phyloP scores from a whole-genome alignment of 371 early-diverging fungal genomes.

The Basidiobolus heterosporus region DNA sequence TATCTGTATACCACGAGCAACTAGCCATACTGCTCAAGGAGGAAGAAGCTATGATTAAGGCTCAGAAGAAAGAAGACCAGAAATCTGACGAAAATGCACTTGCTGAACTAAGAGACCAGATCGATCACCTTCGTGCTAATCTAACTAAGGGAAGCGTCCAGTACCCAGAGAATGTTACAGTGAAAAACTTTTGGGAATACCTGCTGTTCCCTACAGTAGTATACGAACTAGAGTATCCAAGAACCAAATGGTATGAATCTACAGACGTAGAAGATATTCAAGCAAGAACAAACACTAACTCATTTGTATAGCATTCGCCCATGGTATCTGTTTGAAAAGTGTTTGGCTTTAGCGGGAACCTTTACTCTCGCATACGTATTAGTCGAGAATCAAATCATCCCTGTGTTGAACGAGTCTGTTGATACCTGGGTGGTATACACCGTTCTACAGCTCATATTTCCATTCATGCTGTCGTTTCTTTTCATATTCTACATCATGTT shows the following conservation, averaged over 20 bases:
- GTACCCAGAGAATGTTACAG: slow-evolving; percentile 70
- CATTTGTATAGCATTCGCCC: slow-evolving; percentile 50
- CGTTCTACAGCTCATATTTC: slow-evolving; percentile 57
- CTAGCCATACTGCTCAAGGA: slow-evolving; percentile 18
- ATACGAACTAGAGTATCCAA: slow-evolving; percentile 86
- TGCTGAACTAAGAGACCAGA: neutral
- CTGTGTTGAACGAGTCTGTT: slow-evolving; percentile 46
- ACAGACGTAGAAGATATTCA: no score
- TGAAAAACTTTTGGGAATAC: slow-evolving; percentile 75
- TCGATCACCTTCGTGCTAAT: neutral
- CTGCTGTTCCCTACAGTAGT: slow-evolving; percentile 76
- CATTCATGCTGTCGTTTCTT: slow-evolving; percentile 78
- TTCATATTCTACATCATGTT: slow-evolving; percentile 89
- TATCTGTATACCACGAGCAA: slow-evolving; percentile 25
- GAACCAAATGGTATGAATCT: slow-evolving; percentile 47
- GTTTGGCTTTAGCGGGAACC: slow-evolving; percentile 60
- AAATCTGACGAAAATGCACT: slow-evolving; percentile 5
- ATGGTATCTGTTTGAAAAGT: slow-evolving; percentile 72
- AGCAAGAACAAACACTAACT: neutral
- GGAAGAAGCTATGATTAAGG: slow-evolving; percentile 6
- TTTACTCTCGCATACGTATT: slow-evolving; percentile 67
- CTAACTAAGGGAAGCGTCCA: no score
- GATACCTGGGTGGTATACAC: slow-evolving; percentile 28
- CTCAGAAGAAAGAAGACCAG: slow-evolving; percentile 12
- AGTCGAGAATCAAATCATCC: slow-evolving; percentile 72